Conservation (phyloP, 1,284 basidiomycete genomes). For the Spongispora temasekensis region DNA sequence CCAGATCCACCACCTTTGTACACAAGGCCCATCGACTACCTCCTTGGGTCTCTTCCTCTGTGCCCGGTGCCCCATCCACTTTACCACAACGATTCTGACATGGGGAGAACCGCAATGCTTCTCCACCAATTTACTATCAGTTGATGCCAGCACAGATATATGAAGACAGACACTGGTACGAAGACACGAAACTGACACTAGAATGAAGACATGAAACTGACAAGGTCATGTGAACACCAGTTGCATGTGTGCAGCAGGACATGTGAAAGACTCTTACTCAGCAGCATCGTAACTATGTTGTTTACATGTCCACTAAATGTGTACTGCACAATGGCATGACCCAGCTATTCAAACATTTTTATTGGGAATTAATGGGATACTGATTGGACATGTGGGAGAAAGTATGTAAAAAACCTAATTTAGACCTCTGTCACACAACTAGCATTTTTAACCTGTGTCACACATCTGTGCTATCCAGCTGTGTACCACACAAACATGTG, state of each 20-base stretch:
- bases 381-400: not conserved
- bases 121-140: constrained; percentile 27
- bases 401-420: not conserved
- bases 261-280: no score
- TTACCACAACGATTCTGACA: constrained; percentile 19
- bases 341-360: no score
- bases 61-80: constrained; percentile 22
- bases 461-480: not conserved
- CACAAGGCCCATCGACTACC: constrained; percentile 39
- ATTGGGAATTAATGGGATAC: no score
- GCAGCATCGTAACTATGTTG: no score
- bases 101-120: constrained; percentile 7
- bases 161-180: no score
- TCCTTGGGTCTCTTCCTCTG: constrained; percentile 44
- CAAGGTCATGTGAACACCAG: no score
- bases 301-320: no score
- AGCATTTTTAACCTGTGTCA: not conserved
- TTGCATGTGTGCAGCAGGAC: no score
- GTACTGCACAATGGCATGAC: no score
- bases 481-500: not conserved
- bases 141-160: no score
- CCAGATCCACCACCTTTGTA: not conserved
- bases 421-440: not conserved
- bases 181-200: no score
- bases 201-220: no score